These are phyloP conservation scores for Tirmania nivea DNA, from an alignment of 495 filamentous ascomycete species.

Conservation along the genomic window DNA sequence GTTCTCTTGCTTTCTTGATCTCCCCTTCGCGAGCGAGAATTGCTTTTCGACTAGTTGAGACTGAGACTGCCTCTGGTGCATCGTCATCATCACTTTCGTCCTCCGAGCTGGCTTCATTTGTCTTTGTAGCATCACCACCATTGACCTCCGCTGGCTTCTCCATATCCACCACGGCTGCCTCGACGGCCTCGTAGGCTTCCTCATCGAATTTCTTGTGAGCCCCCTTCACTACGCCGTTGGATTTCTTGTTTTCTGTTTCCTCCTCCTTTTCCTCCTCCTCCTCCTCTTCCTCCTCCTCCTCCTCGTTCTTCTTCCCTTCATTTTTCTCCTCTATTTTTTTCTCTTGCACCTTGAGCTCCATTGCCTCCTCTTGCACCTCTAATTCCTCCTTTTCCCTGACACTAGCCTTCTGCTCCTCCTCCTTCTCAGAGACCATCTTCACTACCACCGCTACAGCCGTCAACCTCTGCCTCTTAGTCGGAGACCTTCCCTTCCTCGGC, in stretches of 20 bases:
- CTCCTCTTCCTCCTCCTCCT: constrained; percentile 3
- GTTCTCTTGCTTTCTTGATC: constrained; percentile 9
- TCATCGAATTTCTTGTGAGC: no score
- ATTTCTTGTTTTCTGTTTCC: neutral
- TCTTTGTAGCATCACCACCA: no score
- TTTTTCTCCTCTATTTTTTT: constrained; percentile 2
- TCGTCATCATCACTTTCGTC: constrained; percentile 9
- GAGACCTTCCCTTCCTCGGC: no score
- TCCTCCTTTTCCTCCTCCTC: constrained; percentile 3
- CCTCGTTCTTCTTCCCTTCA: neutral
- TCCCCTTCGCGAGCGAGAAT: constrained; percentile 10
- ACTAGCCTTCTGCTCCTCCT: constrained; percentile 2
- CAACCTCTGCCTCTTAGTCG: neutral
- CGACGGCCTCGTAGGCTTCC: no score
- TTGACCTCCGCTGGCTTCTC: no score
- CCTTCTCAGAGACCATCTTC: neutral
- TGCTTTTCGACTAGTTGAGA: constrained; percentile 6
- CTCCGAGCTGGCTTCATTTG: neutral
- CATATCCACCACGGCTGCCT: no score
- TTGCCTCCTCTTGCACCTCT: no score
- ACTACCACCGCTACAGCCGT: neutral
- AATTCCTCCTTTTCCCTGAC: neutral
- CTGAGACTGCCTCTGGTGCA: constrained; percentile 13
- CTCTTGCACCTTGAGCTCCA: neutral
- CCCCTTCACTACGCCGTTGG: no score